Evolutionary conservation across 31 red algal genomes (phyloP).

Genomic region (Porphyra umbilicalis): DNA sequence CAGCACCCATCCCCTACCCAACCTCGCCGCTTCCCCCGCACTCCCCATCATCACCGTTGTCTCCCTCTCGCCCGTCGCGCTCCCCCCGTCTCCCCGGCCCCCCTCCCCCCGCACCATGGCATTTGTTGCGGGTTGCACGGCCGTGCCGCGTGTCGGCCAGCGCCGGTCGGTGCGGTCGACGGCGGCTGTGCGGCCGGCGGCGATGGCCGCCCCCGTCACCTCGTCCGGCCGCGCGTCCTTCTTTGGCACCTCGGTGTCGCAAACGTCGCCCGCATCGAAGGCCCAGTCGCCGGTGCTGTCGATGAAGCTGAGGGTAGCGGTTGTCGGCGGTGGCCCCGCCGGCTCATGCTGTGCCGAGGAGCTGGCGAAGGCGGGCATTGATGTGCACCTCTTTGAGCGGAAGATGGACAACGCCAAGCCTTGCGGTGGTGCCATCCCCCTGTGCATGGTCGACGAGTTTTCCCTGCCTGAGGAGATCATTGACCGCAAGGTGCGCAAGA

Average conservation of each 20-base stretch:
- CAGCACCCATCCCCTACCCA: too few species aligned
- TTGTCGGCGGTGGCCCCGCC: slow-evolving; percentile 94
- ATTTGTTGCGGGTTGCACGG: neutral
- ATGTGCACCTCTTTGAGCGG: slow-evolving; percentile 80
- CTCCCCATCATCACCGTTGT: too few species aligned
- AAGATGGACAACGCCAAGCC: slow-evolving; percentile 99
- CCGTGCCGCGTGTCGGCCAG: neutral
- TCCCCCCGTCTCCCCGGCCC: too few species aligned
- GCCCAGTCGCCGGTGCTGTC: neutral
- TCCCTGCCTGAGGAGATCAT: slow-evolving; percentile 83
- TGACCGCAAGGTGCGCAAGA: slow-evolving; percentile 97
- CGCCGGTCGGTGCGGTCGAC: neutral
- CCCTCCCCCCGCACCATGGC: neutral
- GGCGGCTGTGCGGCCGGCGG: neutral
- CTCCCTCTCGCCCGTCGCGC: neutral
- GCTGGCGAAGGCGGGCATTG: slow-evolving; percentile 83
- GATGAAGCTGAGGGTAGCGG: slow-evolving; percentile 90
- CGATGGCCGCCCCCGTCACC: neutral
- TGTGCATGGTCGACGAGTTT: slow-evolving; percentile 99
- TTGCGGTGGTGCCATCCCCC: slow-evolving; percentile 97
- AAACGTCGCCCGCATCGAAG: neutral
- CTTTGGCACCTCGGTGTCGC: neutral
- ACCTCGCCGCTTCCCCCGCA: too few species aligned
- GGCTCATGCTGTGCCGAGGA: slow-evolving; percentile 95
- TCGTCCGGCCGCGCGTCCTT: neutral